phyloP scores from a whole-genome alignment of 345 rosid genomes.

The Geranium rotundifolium region DNA sequence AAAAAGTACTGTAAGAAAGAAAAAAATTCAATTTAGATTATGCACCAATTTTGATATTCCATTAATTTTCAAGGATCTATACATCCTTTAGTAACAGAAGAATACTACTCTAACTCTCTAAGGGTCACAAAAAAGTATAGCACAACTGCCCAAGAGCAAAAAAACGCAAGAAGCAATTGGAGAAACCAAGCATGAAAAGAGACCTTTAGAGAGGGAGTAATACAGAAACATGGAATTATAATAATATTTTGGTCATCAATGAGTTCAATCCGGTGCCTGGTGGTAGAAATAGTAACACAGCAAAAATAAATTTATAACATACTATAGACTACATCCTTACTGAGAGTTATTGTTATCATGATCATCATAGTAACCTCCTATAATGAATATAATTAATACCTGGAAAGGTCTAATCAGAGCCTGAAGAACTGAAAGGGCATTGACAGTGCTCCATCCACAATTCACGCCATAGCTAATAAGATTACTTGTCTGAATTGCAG shows the following conservation, averaged over 20 bases:
- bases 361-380: neutral
- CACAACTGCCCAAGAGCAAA: neutral
- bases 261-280: neutral
- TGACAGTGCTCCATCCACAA: conserved; percentile 44
- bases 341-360: neutral
- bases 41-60: conserved; percentile 1
- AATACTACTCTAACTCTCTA: neutral
- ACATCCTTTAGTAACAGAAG: neutral
- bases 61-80: neutral
- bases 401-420: conserved; percentile 70
- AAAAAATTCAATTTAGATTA: conserved; percentile 6
- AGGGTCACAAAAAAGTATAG: neutral
- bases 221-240: neutral
- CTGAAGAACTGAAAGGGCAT: conserved; percentile 51
- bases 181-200: neutral
- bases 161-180: neutral
- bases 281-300: neutral
- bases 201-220: neutral
- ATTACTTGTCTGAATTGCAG: conserved; percentile 54
- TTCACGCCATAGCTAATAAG: conserved; percentile 21
- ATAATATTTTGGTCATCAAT: neutral
- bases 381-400: conserved; percentile 23
- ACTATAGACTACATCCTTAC: neutral
- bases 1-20: conserved; percentile 52
- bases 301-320: too few relatives aligned